Evolutionary conservation across 192 early-diverging fungal genomes (phyloP).

Genomic region (Haplosporangium gracile): DNA sequence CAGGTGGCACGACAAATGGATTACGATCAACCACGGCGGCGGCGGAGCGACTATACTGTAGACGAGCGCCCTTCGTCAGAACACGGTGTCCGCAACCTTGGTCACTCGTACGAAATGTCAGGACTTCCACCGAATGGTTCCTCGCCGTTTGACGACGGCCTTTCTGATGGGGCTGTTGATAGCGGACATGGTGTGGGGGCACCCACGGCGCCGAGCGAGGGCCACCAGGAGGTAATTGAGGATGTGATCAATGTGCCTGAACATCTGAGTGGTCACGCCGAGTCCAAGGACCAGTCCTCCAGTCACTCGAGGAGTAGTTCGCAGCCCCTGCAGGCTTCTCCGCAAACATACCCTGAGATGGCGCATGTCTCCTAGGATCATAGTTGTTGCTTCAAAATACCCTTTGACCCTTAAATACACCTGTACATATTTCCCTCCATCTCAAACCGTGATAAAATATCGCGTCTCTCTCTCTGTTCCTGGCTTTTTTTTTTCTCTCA

Average conservation of each 20-base stretch:
- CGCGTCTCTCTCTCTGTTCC: neutral
- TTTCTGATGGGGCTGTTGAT: conserved; percentile 26
- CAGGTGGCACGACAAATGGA: conserved; percentile 36
- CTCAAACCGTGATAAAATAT: neutral
- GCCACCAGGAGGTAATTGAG: neutral
- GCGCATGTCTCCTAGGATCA: conserved; percentile 13
- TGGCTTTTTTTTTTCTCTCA: neutral
- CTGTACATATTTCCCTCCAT: neutral
- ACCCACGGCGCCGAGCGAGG: neutral
- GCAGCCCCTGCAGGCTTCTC: neutral
- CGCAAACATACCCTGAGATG: conserved; percentile 21
- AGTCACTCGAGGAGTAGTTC: neutral
- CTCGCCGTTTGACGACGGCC: conserved; percentile 1
- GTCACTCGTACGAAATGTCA: neutral
- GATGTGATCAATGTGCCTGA: conserved; percentile 10
- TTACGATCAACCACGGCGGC: conserved; percentile 27
- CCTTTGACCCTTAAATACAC: conserved; percentile 10
- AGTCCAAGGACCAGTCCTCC: conserved; percentile 3
- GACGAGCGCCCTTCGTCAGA: neutral
- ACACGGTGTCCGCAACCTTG: conserved; percentile 4
- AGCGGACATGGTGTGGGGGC: conserved; percentile 41
- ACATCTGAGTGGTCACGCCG: neutral
- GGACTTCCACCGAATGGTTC: neutral
- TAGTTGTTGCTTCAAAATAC: conserved; percentile 2
- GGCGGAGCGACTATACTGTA: conserved; percentile 18